Evolutionary conservation across 257 asterid species (phyloP).

Genomic region (Fraxinus cuspidata): DNA sequence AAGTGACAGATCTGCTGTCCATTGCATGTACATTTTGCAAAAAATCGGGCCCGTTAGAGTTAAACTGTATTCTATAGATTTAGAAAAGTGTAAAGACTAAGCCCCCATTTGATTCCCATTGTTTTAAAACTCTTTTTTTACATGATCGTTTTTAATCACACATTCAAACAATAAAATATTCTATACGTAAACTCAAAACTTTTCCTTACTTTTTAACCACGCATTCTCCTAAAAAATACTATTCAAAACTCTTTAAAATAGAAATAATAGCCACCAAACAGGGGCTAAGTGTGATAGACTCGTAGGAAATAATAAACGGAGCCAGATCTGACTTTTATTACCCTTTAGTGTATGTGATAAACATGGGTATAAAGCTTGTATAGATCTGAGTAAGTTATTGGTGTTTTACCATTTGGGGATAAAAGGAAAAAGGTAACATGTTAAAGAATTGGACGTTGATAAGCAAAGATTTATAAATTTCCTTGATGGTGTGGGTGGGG

Average conservation of each 20-base stretch:
- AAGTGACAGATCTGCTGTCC: background rate
- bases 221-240: too few species aligned
- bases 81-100: background rate
- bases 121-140: too few species aligned
- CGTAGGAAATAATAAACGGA: background rate
- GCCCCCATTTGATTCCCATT: too few species aligned
- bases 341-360: background rate
- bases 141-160: too few species aligned
- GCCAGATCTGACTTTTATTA: slow-evolving; percentile 24
- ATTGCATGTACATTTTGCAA: background rate
- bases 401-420: background rate
- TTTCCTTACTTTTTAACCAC: too few species aligned
- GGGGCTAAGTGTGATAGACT: background rate
- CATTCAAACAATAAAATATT: too few species aligned
- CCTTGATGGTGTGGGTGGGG: too few species aligned
- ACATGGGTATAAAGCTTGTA: background rate
- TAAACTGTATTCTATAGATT: background rate
- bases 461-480: background rate
- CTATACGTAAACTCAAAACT: too few species aligned
- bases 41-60: background rate
- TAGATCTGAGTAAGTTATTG: background rate
- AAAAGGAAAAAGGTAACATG: slow-evolving; percentile 1
- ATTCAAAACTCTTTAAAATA: too few species aligned
- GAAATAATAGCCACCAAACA: too few species aligned
- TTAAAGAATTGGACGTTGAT: background rate